phyloP scores from a whole-genome alignment of 192 early-diverging fungal genomes.

The Linnemannia hyalina region DNA sequence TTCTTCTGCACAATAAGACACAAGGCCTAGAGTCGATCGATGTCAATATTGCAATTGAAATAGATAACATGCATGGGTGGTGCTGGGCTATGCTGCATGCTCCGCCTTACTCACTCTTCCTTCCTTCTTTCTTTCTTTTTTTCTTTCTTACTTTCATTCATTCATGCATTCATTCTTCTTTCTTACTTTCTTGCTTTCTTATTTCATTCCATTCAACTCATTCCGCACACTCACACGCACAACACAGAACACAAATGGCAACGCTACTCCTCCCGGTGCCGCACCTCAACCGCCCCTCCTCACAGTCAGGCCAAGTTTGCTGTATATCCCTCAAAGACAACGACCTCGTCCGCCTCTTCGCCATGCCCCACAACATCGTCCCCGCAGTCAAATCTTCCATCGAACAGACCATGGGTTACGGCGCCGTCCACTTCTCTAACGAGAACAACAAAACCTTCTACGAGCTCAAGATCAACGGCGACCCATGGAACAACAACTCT shows the following conservation, averaged over 20 bases:
- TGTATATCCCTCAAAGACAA: constrained; percentile 7
- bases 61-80: too few relatives aligned
- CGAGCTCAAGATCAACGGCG: background rate
- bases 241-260: background rate
- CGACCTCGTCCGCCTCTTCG: background rate
- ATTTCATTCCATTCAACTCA: background rate
- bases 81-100: background rate
- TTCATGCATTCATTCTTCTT: background rate
- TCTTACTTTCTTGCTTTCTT: too few relatives aligned
- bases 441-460: background rate
- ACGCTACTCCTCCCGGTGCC: background rate
- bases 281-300: background rate
- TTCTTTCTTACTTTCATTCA: background rate
- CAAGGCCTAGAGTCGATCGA: too few relatives aligned
- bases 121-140: background rate
- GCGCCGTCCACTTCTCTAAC: background rate
- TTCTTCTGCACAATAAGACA: background rate
- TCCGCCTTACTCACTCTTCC: too few relatives aligned
- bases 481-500: background rate
- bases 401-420: background rate
- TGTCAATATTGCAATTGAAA: too few relatives aligned
- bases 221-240: too few relatives aligned
- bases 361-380: background rate
- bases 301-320: background rate
- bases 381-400: background rate